These are phyloP conservation scores for Clonostachys chloroleuca DNA, from an alignment of 2,329 filamentous ascomycete species.

Conservation along the genomic window DNA sequence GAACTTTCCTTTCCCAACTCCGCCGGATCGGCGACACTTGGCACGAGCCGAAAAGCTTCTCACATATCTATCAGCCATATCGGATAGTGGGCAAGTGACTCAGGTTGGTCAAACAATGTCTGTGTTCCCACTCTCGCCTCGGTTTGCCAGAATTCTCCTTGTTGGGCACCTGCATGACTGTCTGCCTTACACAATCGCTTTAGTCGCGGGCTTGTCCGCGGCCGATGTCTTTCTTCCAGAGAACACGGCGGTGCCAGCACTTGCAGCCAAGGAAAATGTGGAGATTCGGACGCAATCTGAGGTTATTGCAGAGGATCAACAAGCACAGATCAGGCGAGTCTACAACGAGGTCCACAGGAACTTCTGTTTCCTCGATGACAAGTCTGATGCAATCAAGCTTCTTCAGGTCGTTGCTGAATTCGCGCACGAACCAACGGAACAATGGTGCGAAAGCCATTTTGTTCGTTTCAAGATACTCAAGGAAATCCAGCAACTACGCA, in stretches of 20 bases:
- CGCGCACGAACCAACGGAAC: slow-evolving; percentile 65
- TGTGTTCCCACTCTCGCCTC: slow-evolving; percentile 83
- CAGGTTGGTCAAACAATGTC: slow-evolving; percentile 77
- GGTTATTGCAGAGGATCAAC: slow-evolving; percentile 65
- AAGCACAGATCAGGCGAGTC: slow-evolving; percentile 55
- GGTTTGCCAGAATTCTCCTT: slow-evolving; percentile 88
- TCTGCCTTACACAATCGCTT: slow-evolving; percentile 77
- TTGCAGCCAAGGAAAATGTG: slow-evolving; percentile 37
- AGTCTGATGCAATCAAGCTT: slow-evolving; percentile 84
- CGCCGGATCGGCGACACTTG: slow-evolving; percentile 72
- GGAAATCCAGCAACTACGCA: slow-evolving; percentile 78
- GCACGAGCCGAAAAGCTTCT: slow-evolving; percentile 82
- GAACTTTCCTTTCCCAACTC: slow-evolving; percentile 94
- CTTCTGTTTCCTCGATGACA: slow-evolving; percentile 77
- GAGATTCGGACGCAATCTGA: slow-evolving; percentile 61
- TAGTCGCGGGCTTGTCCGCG: slow-evolving; percentile 85
- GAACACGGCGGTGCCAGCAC: slow-evolving; percentile 64
- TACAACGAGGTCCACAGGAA: slow-evolving; percentile 71
- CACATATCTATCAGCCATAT: slow-evolving; percentile 78
- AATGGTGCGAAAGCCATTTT: slow-evolving; percentile 80
- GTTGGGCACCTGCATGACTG: slow-evolving; percentile 81
- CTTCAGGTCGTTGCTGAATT: slow-evolving; percentile 87
- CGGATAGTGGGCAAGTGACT: slow-evolving; percentile 69
- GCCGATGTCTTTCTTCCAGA: slow-evolving; percentile 85
- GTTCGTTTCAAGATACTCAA: slow-evolving; percentile 82